Evolutionary conservation across 2,329 filamentous ascomycete species (phyloP).

Genomic region (Chrysosporium keratinophilum): DNA sequence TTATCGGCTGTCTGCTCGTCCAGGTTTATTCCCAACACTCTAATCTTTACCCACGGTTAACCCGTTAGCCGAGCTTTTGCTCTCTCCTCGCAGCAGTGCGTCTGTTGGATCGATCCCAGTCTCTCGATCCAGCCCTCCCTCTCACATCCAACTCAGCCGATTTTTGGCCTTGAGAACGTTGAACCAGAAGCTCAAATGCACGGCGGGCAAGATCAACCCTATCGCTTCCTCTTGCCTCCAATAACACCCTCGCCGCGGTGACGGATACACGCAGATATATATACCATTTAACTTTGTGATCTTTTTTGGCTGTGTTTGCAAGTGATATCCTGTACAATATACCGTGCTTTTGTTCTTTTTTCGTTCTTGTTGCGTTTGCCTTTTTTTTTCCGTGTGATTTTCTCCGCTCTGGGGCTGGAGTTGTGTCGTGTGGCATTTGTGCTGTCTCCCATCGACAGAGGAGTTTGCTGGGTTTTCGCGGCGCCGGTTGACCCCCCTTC

Average conservation of each 20-base stretch:
- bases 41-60: neutral
- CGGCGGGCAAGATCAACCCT: slow-evolving; percentile 30
- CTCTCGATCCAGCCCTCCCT: neutral
- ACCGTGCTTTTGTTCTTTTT: slow-evolving; percentile 20
- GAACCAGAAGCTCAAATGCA: slow-evolving; percentile 35
- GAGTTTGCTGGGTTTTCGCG: neutral
- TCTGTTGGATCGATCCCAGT: neutral
- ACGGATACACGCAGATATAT: slow-evolving; percentile 24
- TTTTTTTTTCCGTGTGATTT: slow-evolving; percentile 14
- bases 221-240: slow-evolving; percentile 33
- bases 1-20: neutral
- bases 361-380: slow-evolving; percentile 13
- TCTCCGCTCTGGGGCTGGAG: slow-evolving; percentile 12
- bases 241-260: slow-evolving; percentile 36
- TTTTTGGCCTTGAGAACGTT: slow-evolving; percentile 18
- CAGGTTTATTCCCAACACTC: slow-evolving; percentile 3
- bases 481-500: neutral
- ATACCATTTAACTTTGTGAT: slow-evolving; percentile 18
- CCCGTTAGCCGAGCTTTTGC: slow-evolving; percentile 1
- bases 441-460: neutral
- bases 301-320: slow-evolving; percentile 12
- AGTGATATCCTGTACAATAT: slow-evolving; percentile 39
- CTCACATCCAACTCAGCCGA: slow-evolving; percentile 14
- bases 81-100: neutral
- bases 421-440: slow-evolving; percentile 10